Percentiles rank a stretch among this genome's conserved stretches.
These are phyloP conservation scores for Rhizoclosmatium sp. DNA, from an alignment of 192 early-diverging fungal species.

Conservation along the genomic window DNA sequence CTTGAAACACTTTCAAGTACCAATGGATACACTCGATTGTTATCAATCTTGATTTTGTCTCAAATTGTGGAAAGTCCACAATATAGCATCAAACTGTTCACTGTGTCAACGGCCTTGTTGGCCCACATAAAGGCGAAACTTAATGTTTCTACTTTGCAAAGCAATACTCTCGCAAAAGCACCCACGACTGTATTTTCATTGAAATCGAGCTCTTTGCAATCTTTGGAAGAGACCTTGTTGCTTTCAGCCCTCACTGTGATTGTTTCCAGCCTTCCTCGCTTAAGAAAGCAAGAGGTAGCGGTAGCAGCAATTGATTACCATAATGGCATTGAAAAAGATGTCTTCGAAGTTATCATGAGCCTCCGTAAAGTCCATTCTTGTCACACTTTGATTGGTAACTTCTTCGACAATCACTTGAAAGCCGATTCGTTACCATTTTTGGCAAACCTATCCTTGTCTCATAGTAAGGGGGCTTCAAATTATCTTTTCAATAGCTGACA, in stretches of 20 bases:
- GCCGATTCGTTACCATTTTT: conserved; percentile 16
- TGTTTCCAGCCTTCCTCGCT: neutral
- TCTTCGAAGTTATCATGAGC: conserved; percentile 17
- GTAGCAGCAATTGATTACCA: neutral
- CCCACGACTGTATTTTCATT: neutral
- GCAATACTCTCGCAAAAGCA: neutral
- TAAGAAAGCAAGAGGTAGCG: neutral
- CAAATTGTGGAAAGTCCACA: conserved; percentile 22
- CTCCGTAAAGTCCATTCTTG: neutral
- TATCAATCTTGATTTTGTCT: neutral
- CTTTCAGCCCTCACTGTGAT: neutral
- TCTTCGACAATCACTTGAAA: conserved; percentile 10
- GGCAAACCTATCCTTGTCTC: conserved; percentile 1
- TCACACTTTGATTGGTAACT: conserved; percentile 6
- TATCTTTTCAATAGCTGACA: neutral
- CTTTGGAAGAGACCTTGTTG: neutral
- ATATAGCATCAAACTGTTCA: neutral
- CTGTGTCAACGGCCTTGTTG: neutral
- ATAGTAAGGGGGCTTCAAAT: neutral
- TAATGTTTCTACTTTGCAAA: neutral
- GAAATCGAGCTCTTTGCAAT: neutral
- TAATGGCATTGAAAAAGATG: conserved; percentile 10
- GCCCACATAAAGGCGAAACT: neutral
- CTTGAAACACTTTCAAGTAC: neutral
- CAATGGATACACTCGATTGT: neutral